phyloP scores from a whole-genome alignment of 176 grass and related monocot species.

The Pontederia paniculata region DNA sequence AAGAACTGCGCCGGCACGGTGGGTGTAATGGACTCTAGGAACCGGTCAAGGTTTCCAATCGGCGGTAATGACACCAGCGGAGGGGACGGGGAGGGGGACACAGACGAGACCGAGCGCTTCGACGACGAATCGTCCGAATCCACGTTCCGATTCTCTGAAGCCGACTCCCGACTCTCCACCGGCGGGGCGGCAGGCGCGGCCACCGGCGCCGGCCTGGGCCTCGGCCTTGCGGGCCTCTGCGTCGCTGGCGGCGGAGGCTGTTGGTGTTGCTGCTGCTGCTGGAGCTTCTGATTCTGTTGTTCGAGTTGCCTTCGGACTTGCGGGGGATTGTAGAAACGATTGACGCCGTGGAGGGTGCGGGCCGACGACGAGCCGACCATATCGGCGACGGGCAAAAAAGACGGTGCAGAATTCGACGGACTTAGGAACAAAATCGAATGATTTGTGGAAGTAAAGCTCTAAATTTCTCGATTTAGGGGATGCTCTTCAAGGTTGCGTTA shows the following conservation, averaged over 20 bases:
- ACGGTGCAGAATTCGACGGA: background rate
- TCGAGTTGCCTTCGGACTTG: conserved; percentile 2
- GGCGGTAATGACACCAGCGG: background rate
- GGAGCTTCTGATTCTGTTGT: conserved; percentile 17
- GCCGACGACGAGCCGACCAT: conserved; percentile 37
- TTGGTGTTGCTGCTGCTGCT: conserved; percentile 13
- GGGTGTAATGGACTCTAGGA: conserved; percentile 48
- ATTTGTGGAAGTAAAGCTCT: background rate
- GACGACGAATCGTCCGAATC: conserved; percentile 8
- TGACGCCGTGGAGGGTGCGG: conserved; percentile 13
- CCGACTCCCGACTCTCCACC: too few relatives aligned
- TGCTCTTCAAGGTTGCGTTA: too few relatives aligned
- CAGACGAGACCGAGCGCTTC: conserved; percentile 6
- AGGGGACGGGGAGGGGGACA: conserved; percentile 3
- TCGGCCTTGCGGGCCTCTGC: background rate
- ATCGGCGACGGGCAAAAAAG: background rate
- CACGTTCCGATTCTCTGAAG: background rate
- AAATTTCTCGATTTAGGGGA: background rate
- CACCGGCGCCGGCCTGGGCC: background rate
- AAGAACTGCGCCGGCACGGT: conserved; percentile 34
- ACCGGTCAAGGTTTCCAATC: conserved; percentile 47
- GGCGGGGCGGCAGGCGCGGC: conserved; percentile 16
- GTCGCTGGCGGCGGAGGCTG: background rate
- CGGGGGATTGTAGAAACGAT: conserved; percentile 64
- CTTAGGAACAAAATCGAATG: background rate